Conservation (phyloP, 2,329 filamentous ascomycete genomes). For the Paraphoma chrysanthemicola region DNA sequence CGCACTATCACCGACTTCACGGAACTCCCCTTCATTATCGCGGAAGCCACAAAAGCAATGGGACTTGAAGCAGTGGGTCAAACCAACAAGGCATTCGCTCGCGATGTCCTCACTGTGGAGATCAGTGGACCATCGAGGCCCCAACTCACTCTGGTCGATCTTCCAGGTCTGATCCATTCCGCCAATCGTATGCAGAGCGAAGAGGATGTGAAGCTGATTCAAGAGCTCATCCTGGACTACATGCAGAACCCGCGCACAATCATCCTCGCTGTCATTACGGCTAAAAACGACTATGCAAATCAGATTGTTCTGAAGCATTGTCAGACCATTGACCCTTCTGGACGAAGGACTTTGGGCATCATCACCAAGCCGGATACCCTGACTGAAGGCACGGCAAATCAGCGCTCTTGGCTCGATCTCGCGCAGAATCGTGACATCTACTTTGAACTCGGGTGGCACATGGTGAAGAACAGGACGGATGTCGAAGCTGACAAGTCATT, state of each 20-base stretch:
- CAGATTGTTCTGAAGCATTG: constrained; percentile 64
- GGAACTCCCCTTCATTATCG: background rate
- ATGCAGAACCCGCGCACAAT: constrained; percentile 39
- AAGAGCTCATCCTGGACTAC: constrained; percentile 29
- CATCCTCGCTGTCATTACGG: constrained; percentile 43
- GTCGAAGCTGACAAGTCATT: constrained; percentile 38
- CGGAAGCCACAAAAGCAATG: background rate
- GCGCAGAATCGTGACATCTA: constrained; percentile 45
- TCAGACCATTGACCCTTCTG: constrained; percentile 53
- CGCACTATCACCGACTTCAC: background rate
- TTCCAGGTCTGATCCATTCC: constrained; percentile 52
- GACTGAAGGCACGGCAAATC: constrained; percentile 40
- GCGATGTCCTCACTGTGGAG: constrained; percentile 52
- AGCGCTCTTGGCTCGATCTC: constrained; percentile 50
- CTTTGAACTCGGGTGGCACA: constrained; percentile 60
- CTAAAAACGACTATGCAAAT: constrained; percentile 58
- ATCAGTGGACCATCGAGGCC: constrained; percentile 47
- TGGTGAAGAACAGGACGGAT: constrained; percentile 58
- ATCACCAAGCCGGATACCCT: constrained; percentile 64
- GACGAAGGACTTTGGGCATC: constrained; percentile 61
- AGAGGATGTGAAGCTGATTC: constrained; percentile 30
- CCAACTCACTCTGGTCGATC: constrained; percentile 40
- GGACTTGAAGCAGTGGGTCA: constrained; percentile 4
- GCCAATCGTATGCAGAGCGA: constrained; percentile 28
- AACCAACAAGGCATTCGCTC: constrained; percentile 44